These are phyloP conservation scores for Fraxinus latifolia DNA, from an alignment of 305 asterid genomes.

Conservation along the genomic window DNA sequence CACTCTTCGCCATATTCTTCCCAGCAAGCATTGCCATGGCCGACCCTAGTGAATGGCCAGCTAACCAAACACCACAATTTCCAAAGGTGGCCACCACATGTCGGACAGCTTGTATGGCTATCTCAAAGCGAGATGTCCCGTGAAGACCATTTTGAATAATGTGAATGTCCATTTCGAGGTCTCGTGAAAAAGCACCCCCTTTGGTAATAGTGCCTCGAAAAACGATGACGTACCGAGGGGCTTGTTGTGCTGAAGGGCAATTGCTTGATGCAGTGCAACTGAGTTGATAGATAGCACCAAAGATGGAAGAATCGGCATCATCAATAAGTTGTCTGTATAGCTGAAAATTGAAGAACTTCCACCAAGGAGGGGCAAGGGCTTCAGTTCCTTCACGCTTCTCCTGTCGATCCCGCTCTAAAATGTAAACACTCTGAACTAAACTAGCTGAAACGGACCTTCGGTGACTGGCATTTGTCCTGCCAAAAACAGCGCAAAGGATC, in stretches of 20 bases:
- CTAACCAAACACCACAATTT: constrained; percentile 59
- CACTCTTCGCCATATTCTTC: constrained; percentile 69
- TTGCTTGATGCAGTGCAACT: constrained; percentile 22
- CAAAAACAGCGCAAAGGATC: constrained; percentile 4
- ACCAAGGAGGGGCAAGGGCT: constrained; percentile 94
- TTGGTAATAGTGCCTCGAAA: constrained; percentile 88
- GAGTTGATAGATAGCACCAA: constrained; percentile 73
- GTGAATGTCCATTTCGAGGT: constrained; percentile 70
- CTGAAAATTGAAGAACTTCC: constrained; percentile 61
- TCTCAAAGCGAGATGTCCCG: constrained; percentile 70
- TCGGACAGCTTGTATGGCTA: constrained; percentile 73
- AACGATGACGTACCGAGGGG: constrained; percentile 63
- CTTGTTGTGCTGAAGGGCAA: constrained; percentile 14
- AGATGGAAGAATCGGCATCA: constrained; percentile 66
- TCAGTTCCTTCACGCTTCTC: constrained; percentile 56
- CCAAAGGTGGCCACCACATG: constrained; percentile 67
- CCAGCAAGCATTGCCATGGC: constrained; percentile 87
- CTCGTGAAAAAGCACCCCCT: constrained; percentile 74
- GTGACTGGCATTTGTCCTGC: constrained; percentile 63
- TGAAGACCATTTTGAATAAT: constrained; percentile 72
- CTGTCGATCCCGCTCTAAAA: constrained; percentile 79
- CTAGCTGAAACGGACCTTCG: constrained; percentile 79
- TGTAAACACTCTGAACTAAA: constrained; percentile 82
- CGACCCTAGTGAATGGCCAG: constrained; percentile 91
- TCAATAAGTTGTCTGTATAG: constrained; percentile 59